Conservation (phyloP, 768 basidiomycete genomes). For the Pulveroboletus sp. region DNA sequence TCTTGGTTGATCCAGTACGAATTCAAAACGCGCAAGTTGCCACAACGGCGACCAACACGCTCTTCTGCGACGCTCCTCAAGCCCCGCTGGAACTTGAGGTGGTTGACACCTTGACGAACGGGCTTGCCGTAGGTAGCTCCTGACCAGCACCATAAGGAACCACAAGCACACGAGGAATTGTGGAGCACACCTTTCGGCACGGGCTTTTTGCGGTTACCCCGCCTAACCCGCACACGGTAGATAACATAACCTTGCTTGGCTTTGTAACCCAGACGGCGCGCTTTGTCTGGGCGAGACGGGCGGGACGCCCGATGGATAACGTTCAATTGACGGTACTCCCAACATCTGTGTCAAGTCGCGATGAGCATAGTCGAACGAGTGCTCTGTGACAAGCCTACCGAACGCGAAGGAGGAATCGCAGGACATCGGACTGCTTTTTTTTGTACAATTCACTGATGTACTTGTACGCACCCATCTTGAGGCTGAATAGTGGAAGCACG, state of each 20-base stretch:
- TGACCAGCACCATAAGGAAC: conserved; percentile 24
- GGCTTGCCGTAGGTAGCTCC: conserved; percentile 99
- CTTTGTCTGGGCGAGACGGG: conserved; percentile 98
- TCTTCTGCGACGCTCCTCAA: conserved; percentile 94
- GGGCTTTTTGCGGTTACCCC: conserved; percentile 99
- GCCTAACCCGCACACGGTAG: conserved; percentile 95
- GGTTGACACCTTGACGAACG: conserved; percentile 98
- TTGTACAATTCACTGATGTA: conserved; percentile 97
- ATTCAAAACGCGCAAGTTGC: conserved; percentile 93
- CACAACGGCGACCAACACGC: conserved; percentile 94
- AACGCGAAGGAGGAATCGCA: conserved; percentile 96
- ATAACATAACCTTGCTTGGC: conserved; percentile 99
- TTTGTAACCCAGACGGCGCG: conserved; percentile 97
- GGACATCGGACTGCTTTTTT: conserved; percentile 96
- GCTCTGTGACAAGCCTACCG: conserved; percentile 47
- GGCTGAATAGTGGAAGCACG: conserved; percentile 25
- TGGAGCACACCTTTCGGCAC: conserved; percentile 83
- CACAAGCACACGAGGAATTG: neutral
- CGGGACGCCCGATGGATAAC: conserved; percentile 98
- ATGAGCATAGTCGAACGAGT: conserved; percentile 3
- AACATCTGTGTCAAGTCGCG: conserved; percentile 55
- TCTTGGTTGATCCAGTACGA: conserved; percentile 99
- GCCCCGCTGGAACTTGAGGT: conserved; percentile 95
- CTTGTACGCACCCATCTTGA: conserved; percentile 90
- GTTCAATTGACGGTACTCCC: conserved; percentile 98